phyloP scores from a whole-genome alignment of 2,329 filamentous ascomycete genomes.

The Monosporascus sp. region DNA sequence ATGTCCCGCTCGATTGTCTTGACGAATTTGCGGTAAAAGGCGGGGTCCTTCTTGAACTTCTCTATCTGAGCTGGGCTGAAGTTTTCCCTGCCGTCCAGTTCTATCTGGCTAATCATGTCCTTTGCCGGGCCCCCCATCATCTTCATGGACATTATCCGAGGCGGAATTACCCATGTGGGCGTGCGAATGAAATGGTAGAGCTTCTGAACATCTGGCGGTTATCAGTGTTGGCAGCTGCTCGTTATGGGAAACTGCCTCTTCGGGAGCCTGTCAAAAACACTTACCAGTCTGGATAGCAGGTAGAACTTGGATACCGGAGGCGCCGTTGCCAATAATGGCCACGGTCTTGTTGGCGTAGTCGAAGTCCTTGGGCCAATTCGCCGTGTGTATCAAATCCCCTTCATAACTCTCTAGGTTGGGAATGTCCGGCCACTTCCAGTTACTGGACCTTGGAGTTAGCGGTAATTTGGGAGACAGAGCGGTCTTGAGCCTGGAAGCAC shows the following conservation, averaged over 20 bases:
- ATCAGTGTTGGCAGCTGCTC: conserved; percentile 2
- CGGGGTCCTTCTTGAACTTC: conserved; percentile 40
- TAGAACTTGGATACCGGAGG: conserved; percentile 49
- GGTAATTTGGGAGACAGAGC: not conserved
- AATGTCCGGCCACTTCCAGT: conserved; percentile 49
- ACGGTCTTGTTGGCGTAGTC: conserved; percentile 46
- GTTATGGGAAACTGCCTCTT: not conserved
- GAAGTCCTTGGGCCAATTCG: conserved; percentile 46
- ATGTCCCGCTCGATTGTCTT: conserved; percentile 41
- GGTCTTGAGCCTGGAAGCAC: conserved; percentile 2
- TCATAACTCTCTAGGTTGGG: conserved; percentile 40
- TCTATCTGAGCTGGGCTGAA: conserved; percentile 39
- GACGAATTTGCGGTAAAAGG: conserved; percentile 41
- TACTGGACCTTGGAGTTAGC: conserved; percentile 27
- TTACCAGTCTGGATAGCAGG: conserved; percentile 42
- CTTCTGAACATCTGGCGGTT: conserved; percentile 28
- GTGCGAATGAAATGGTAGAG: conserved; percentile 37
- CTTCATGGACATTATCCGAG: conserved; percentile 32
- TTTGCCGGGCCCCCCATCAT: conserved; percentile 31
- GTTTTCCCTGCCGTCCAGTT: conserved; percentile 38
- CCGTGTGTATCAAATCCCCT: conserved; percentile 48
- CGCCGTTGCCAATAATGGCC: conserved; percentile 52
- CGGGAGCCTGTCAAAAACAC: conserved; percentile 2
- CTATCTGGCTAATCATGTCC: conserved; percentile 32
- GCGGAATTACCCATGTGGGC: conserved; percentile 38